Percentiles rank a stretch among this genome's conserved stretches.
These are phyloP conservation scores for Pugionium cornutum DNA, from an alignment of 345 rosid genomes.

Conservation along the genomic window DNA sequence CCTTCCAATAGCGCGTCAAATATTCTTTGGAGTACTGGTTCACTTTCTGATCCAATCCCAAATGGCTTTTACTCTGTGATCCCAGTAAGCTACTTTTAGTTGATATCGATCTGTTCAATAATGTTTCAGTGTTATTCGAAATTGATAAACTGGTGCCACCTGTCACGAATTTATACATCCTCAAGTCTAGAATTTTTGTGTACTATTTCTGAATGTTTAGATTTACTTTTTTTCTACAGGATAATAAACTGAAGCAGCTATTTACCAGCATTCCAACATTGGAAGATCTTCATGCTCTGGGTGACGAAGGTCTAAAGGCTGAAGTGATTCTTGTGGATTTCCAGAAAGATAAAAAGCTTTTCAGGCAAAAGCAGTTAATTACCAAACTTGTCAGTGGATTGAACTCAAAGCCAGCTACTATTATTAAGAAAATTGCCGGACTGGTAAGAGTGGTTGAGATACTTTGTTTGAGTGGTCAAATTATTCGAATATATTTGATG, in stretches of 20 bases:
- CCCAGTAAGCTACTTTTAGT: constrained; percentile 52
- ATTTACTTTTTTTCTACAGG: constrained; percentile 46
- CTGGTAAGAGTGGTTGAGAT: constrained; percentile 57
- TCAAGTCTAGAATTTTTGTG: constrained; percentile 3
- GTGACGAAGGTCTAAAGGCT: constrained; percentile 67
- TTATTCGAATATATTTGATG: not conserved
- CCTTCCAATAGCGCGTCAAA: constrained; percentile 76
- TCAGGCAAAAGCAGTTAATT: constrained; percentile 81
- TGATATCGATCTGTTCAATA: constrained; percentile 10
- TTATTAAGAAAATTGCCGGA: constrained; percentile 91
- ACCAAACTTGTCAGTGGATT: constrained; percentile 75
- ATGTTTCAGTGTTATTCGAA: constrained; percentile 2
- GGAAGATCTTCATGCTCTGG: constrained; percentile 86
- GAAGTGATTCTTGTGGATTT: constrained; percentile 86
- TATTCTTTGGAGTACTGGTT: constrained; percentile 87
- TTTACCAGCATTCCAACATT: constrained; percentile 74
- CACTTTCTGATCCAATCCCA: constrained; percentile 77
- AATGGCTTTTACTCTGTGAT: constrained; percentile 87
- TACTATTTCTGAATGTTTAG: constrained; percentile 9
- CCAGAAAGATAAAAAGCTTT: constrained; percentile 83
- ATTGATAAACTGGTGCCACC: constrained; percentile 6
- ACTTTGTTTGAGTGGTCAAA: constrained; percentile 14
- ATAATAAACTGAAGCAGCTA: constrained; percentile 73
- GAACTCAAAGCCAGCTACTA: constrained; percentile 82
- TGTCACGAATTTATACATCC: constrained; percentile 13